These are phyloP conservation scores for Flaveria bidentis DNA, from an alignment of 129 eudicot genomes.

Conservation along the genomic window DNA sequence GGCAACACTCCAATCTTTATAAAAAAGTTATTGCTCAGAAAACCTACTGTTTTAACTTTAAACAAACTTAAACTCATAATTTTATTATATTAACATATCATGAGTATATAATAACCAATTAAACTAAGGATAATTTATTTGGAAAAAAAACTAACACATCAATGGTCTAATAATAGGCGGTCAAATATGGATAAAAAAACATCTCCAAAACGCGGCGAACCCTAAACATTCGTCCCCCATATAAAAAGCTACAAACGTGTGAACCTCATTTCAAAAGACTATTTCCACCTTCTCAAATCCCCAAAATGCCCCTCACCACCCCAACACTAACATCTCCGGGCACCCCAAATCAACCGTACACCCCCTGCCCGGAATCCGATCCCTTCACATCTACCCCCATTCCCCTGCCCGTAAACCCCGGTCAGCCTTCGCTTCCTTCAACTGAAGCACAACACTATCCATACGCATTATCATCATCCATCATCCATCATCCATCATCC, in stretches of 20 bases:
- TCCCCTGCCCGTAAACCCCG: constrained; percentile 50
- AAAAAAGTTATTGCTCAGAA: too few species aligned
- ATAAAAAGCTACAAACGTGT: constrained; percentile 22
- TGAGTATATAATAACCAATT: too few species aligned
- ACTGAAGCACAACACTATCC: constrained; percentile 31
- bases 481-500: neutral
- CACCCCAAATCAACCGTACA: too few species aligned
- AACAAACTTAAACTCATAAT: too few species aligned
- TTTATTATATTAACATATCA: too few species aligned
- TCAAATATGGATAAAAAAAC: constrained; percentile 5
- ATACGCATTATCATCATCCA: constrained; percentile 1
- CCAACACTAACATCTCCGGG: too few species aligned
- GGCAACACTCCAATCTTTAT: too few species aligned
- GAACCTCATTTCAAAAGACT: constrained; percentile 26
- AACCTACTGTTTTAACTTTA: too few species aligned
- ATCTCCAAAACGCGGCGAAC: constrained; percentile 39
- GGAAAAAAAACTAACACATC: neutral
- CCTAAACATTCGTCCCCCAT: constrained; percentile 31
- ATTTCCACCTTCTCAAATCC: constrained; percentile 18
- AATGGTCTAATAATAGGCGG: constrained; percentile 3
- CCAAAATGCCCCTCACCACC: constrained; percentile 13
- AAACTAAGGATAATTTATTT: too few species aligned
- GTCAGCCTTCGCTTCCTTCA: constrained; percentile 41
- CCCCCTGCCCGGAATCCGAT: constrained; percentile 12
- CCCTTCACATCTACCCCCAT: constrained; percentile 29